Base-by-base conservation (phyloP, 2,329 filamentous ascomycete species). In the Penicillium sp. region DNA sequence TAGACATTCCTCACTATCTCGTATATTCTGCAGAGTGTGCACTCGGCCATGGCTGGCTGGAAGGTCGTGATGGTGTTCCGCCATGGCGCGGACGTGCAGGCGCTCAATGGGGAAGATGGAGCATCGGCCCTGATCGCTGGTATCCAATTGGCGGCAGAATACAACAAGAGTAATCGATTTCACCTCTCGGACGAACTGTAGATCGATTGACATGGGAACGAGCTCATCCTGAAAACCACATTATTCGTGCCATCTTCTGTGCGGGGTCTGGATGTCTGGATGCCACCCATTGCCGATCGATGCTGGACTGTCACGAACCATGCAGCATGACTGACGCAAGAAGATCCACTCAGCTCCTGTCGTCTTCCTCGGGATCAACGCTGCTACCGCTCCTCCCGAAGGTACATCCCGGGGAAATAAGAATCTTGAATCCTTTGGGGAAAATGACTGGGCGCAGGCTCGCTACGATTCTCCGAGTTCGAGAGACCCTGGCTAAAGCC, bases 1-100 rank as follows among this genome's bases (percentile, higher is more conserved):
- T 51, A 10, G 49, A 37, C 14, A 10, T 6, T 19, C 36, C 27
- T 51, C 49, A 6, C 6, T 39, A 2, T 51, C 49, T 18, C 18
- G 7, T 37, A 24, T 37, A 22, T 9, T 22, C 22, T 46, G 3
- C 16, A n/a, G 24, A 46, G 24, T 51, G 16, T 39, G 35, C 19
- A 27, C 11, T n/a, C 19, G 16, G 16, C n/a, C 11, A 61, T 62
- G 61, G 61, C 61, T 64, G 59, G 63, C 63, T 65, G 59, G 56
- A 36, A 35, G 50, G 31, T n/a, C 10, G 56, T 14, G 19, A 19
- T 46, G 50, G 27, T 40, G 37, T 44, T 16, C 54, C 24, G 40
- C 52, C 47, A 4, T 43, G 50, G 37, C 44, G 40, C 24, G 41
- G 18, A 40, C 22, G 6, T 51, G 53, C 53, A 53, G 54, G 51